Evolutionary conservation across 371 early-diverging fungal species (phyloP).

Genomic region (Agmasoma carcini): DNA sequence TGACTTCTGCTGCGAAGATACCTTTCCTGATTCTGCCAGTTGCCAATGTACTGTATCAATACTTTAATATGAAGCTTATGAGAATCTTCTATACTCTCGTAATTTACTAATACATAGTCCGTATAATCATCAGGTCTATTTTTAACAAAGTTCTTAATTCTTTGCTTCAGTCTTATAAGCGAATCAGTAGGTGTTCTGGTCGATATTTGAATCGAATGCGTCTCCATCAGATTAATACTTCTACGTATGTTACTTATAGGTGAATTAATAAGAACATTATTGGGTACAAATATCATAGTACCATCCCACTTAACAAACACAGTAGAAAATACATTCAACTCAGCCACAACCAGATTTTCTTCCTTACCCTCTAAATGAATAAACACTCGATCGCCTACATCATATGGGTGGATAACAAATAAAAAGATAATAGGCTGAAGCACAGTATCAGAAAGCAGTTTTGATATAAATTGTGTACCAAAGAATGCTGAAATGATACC

Average conservation of each 20-base stretch:
- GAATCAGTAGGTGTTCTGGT: conserved; percentile 42
- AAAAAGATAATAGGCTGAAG: conserved; percentile 52
- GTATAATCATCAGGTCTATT: conserved; percentile 46
- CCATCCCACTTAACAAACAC: conserved; percentile 54
- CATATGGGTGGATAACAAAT: conserved; percentile 54
- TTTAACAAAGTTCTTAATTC: conserved; percentile 44
- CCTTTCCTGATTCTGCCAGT: conserved; percentile 53
- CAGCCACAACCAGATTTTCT: conserved; percentile 53
- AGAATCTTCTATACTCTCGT: conserved; percentile 52
- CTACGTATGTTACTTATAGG: conserved; percentile 51
- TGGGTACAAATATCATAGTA: conserved; percentile 51
- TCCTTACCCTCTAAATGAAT: conserved; percentile 42
- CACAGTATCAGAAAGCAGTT: conserved; percentile 42
- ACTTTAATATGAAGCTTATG: conserved; percentile 52
- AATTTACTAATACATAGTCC: conserved; percentile 52
- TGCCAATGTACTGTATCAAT: conserved; percentile 51
- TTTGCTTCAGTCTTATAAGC: conserved; percentile 41
- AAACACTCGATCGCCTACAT: conserved; percentile 54
- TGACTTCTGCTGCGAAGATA: conserved; percentile 50
- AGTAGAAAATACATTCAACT: conserved; percentile 54
- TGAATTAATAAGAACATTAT: conserved; percentile 44
- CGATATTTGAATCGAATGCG: conserved; percentile 49
- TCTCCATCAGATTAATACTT: conserved; percentile 49
- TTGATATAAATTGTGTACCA: conserved; percentile 51
- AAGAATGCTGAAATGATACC: conserved; percentile 49